These are phyloP conservation scores for Aspergillus phoenicis DNA, from an alignment of 2,329 filamentous ascomycete species.

Conservation along the genomic window DNA sequence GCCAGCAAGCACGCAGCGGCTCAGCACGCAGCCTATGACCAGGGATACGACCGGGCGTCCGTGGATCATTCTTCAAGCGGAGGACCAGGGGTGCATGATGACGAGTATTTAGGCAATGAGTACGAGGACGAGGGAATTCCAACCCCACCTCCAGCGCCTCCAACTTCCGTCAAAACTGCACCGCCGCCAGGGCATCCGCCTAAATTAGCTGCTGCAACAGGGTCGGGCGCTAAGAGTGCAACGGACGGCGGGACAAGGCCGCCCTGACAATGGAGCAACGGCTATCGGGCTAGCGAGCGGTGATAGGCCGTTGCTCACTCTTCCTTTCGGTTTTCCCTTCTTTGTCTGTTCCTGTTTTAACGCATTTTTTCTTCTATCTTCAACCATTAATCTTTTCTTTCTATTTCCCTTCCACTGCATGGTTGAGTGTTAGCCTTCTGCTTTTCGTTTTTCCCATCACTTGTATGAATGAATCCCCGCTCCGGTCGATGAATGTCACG, in stretches of 20 bases:
- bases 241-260: slow-evolving; percentile 36
- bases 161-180: slow-evolving; percentile 70
- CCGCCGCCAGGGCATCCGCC: slow-evolving; percentile 62
- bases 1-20: slow-evolving; percentile 51
- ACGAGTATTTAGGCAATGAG: slow-evolving; percentile 53
- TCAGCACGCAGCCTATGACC: slow-evolving; percentile 40
- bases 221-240: slow-evolving; percentile 25
- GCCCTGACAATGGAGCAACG: slow-evolving; percentile 28
- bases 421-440: slow-evolving; percentile 9
- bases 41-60: slow-evolving; percentile 44
- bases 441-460: slow-evolving; percentile 5
- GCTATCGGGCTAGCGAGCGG: slow-evolving; percentile 3
- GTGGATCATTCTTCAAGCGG: slow-evolving; percentile 42
- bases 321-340: neutral
- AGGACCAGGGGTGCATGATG: slow-evolving; percentile 49
- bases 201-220: slow-evolving; percentile 19
- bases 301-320: slow-evolving; percentile 1
- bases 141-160: slow-evolving; percentile 42
- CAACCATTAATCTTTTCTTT: too few species aligned
- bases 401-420: slow-evolving; percentile 13
- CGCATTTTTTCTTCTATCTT: neutral
- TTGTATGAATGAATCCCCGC: slow-evolving; percentile 17
- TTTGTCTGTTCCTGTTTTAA: slow-evolving; percentile 9
- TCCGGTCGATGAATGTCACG: slow-evolving; percentile 13
- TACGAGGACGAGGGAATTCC: slow-evolving; percentile 54